These are phyloP conservation scores for Pharnaceum exiguum DNA, from an alignment of 148 eudicot species.

Conservation along the genomic window DNA sequence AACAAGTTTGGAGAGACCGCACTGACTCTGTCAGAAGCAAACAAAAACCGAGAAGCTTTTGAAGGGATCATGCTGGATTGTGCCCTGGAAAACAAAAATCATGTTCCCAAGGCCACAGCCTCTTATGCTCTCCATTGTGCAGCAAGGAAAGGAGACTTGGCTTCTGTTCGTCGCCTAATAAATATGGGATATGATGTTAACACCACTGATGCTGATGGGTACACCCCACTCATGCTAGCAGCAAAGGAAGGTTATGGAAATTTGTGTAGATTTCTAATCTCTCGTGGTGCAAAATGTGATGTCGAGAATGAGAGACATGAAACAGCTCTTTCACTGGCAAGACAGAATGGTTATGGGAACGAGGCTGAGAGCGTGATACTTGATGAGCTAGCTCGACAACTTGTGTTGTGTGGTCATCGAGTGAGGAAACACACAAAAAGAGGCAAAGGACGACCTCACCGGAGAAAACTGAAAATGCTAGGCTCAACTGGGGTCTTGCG, in stretches of 20 bases:
- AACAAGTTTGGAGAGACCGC: slow-evolving; percentile 35
- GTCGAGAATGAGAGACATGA: slow-evolving; percentile 21
- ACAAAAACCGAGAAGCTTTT: slow-evolving; percentile 33
- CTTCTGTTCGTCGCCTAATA: slow-evolving; percentile 21
- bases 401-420: slow-evolving; percentile 42
- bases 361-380: slow-evolving; percentile 48
- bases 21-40: slow-evolving; percentile 19
- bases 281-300: slow-evolving; percentile 36
- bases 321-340: slow-evolving; percentile 29
- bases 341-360: slow-evolving; percentile 26
- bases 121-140: slow-evolving; percentile 35
- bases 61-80: slow-evolving; percentile 35
- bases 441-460: slow-evolving; percentile 57
- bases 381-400: slow-evolving; percentile 47
- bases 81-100: slow-evolving; percentile 25
- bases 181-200: slow-evolving; percentile 28
- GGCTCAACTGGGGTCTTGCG: slow-evolving; percentile 40
- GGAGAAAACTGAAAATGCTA: slow-evolving; percentile 47
- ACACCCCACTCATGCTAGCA: slow-evolving; percentile 33
- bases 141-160: slow-evolving; percentile 20
- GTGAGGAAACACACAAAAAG: slow-evolving; percentile 59
- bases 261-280: slow-evolving; percentile 26
- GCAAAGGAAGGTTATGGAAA: slow-evolving; percentile 32
- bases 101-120: slow-evolving; percentile 10
- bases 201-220: slow-evolving; percentile 22